Evolutionary conservation across 805 yeast genomes (phyloP).

Genomic region (Debaryomyces hansenii): DNA sequence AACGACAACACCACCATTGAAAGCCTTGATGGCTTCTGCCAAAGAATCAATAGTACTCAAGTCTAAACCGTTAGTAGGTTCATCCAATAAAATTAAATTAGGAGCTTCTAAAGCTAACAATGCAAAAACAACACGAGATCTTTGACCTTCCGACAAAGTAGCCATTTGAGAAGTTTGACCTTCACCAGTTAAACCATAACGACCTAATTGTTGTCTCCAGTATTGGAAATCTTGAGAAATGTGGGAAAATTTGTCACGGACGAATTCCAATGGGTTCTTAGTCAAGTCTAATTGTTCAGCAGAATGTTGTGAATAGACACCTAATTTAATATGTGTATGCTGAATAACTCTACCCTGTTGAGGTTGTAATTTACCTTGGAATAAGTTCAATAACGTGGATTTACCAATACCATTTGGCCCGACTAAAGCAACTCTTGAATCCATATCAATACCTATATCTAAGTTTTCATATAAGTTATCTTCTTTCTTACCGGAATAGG

Average conservation of each 20-base stretch:
- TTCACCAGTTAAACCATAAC: conserved; percentile 98
- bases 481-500: conserved; percentile 81
- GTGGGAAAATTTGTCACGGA: conserved; percentile 86
- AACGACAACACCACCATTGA: conserved; percentile 97
- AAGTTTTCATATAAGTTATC: conserved; percentile 86
- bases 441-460: conserved; percentile 99
- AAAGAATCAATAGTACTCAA: conserved; percentile 97
- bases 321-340: conserved; percentile 96
- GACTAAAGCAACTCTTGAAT: conserved; percentile 94
- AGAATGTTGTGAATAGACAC: conserved; percentile 98
- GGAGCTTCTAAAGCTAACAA: conserved; percentile 93
- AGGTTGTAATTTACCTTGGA: conserved; percentile 92
- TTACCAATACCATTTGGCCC: conserved; percentile 99
- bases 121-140: conserved; percentile 98
- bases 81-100: conserved; percentile 91
- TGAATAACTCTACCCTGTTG: conserved; percentile 95
- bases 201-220: conserved; percentile 97
- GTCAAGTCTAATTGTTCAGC: conserved; percentile 97
- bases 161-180: conserved; percentile 99
- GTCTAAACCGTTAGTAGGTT: conserved; percentile 99
- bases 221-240: conserved; percentile 98
- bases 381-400: conserved; percentile 90
- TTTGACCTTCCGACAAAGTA: conserved; percentile 97
- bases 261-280: conserved; percentile 93
- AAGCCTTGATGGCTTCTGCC: conserved; percentile 92